These are phyloP conservation scores for Combretum micranthum DNA, from an alignment of 345 rosid species.

Conservation along the genomic window DNA sequence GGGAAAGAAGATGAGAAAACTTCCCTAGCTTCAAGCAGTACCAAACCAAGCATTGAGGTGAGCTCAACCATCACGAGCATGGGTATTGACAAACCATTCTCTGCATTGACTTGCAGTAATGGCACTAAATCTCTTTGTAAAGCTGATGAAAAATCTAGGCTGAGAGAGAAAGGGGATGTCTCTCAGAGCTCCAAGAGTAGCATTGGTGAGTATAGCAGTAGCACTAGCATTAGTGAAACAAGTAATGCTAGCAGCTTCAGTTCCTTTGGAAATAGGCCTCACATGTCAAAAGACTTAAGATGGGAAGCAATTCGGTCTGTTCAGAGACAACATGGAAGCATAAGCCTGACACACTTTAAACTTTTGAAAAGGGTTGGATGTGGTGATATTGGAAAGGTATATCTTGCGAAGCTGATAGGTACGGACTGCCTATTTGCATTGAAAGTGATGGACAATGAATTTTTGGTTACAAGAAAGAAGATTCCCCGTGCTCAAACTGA, in stretches of 20 bases:
- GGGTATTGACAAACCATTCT: conserved; percentile 25
- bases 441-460: conserved; percentile 72
- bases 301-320: conserved; percentile 60
- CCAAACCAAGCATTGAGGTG: conserved; percentile 27
- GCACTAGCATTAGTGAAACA: conserved; percentile 51
- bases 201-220: conserved; percentile 62
- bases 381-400: conserved; percentile 71
- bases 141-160: conserved; percentile 42
- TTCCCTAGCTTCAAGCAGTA: conserved; percentile 29
- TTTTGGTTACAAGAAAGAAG: conserved; percentile 59
- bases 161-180: conserved; percentile 57
- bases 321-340: conserved; percentile 53
- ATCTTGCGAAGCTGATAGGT: conserved; percentile 61
- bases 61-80: conserved; percentile 24
- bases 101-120: conserved; percentile 18
- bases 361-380: conserved; percentile 63
- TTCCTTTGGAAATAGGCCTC: conserved; percentile 56
- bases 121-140: conserved; percentile 24
- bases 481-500: conserved; percentile 68
- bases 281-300: conserved; percentile 69
- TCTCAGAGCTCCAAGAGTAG: conserved; percentile 85
- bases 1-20: conserved; percentile 29
- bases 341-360: conserved; percentile 59
- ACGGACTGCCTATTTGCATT: conserved; percentile 57
- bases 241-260: conserved; percentile 48